Evolutionary conservation across 1,284 basidiomycete genomes (phyloP).

Genomic region (Ganoderma leucocontextum): DNA sequence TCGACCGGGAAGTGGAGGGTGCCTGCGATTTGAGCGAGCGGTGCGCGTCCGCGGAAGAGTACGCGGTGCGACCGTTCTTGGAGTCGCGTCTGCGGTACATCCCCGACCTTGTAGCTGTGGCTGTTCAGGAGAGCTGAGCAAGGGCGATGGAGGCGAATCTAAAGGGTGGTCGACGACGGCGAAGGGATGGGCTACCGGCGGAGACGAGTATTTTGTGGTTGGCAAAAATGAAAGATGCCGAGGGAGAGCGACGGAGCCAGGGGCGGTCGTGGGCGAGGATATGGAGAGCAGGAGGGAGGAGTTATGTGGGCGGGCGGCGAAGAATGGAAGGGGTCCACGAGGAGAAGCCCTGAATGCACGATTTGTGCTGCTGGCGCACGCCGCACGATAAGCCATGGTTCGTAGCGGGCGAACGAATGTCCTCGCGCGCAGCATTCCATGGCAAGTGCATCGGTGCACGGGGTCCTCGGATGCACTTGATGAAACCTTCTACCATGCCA

Average conservation of each 20-base stretch:
- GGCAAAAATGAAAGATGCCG: constrained; percentile 12
- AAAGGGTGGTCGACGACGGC: background rate
- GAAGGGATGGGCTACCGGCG: background rate
- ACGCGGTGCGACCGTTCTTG: constrained; percentile 28
- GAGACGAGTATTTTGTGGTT: constrained; percentile 7
- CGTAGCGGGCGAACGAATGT: background rate
- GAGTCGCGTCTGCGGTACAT: constrained; percentile 41
- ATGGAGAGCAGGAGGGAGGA: constrained; percentile 12
- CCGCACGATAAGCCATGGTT: constrained; percentile 27
- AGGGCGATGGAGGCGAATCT: constrained; percentile 1
- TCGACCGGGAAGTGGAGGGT: constrained; percentile 31
- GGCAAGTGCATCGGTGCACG: background rate
- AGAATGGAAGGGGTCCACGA: constrained; percentile 30
- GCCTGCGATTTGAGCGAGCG: constrained; percentile 36
- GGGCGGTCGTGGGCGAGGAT: constrained; percentile 14
- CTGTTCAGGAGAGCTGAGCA: constrained; percentile 1
- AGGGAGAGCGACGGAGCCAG: constrained; percentile 1
- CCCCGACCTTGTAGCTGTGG: background rate
- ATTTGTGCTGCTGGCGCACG: constrained; percentile 14
- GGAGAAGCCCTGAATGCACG: constrained; percentile 15
- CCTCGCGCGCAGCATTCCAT: background rate
- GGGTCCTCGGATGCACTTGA: constrained; percentile 12
- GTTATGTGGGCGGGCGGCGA: constrained; percentile 26
- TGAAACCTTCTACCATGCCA: background rate
- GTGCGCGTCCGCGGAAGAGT: constrained; percentile 43